These are phyloP conservation scores for Kokia cookei DNA, from an alignment of 441 rosid species.

Conservation along the genomic window DNA sequence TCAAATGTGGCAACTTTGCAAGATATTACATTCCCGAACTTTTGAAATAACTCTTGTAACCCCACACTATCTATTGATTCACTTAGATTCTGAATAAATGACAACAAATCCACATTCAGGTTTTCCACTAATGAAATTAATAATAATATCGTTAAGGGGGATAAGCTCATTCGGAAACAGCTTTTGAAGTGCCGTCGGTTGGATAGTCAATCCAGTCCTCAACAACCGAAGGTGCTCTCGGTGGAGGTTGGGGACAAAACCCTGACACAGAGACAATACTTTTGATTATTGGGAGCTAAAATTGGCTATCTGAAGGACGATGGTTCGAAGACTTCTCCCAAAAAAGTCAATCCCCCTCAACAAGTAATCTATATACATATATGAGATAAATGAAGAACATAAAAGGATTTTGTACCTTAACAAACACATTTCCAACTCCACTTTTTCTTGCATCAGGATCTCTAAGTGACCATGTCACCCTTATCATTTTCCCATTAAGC, in stretches of 20 bases:
- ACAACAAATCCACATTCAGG: not conserved
- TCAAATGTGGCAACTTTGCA: constrained; percentile 42
- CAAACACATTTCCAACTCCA: constrained; percentile 51
- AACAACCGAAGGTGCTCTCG: no score
- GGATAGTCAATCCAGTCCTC: rapidly evolving
- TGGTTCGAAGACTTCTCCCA: no score
- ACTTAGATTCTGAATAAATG: constrained; percentile 31
- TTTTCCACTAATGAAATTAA: not conserved
- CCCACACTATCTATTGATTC: constrained; percentile 27
- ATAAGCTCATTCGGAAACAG: no score
- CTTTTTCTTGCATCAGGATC: constrained; percentile 46
- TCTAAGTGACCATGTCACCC: constrained; percentile 50
- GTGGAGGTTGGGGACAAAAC: no score
- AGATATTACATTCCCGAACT: constrained; percentile 39
- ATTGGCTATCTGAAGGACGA: no score
- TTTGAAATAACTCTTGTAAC: constrained; percentile 35
- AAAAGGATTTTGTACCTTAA: constrained; percentile 30
- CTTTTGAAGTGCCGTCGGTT: no score
- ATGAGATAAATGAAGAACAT: not conserved
- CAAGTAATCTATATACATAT: not conserved
- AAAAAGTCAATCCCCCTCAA: no score
- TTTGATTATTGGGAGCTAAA: no score
- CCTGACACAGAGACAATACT: no score
- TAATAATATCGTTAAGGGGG: not conserved
- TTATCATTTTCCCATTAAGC: constrained; percentile 42